Percentiles rank a stretch among this genome's conserved stretches.
Evolutionary conservation across 306 rosid species (phyloP).

Genomic region (Lagenaria siceraria): DNA sequence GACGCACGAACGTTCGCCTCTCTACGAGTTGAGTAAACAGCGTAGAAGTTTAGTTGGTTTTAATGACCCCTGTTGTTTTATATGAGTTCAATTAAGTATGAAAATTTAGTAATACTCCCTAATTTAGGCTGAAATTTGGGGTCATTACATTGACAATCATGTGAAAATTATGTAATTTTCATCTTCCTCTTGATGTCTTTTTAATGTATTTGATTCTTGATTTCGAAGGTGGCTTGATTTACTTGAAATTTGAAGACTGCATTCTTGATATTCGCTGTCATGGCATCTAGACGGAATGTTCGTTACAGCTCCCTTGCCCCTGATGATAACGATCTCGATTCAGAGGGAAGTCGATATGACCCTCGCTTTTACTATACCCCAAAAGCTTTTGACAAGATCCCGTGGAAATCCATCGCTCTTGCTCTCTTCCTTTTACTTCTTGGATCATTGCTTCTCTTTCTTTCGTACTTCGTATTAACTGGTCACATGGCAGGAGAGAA

Average conservation of each 20-base stretch:
- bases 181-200: not conserved
- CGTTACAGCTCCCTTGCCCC: constrained; percentile 42
- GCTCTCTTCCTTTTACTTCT: constrained; percentile 71
- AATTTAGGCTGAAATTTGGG: not conserved
- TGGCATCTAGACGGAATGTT: constrained; percentile 64
- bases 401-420: constrained; percentile 87
- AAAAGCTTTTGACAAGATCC: constrained; percentile 61
- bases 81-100: not conserved
- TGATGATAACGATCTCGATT: constrained; percentile 40
- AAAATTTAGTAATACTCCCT: not conserved
- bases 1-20: no score
- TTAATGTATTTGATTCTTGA: not conserved
- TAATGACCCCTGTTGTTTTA: no score
- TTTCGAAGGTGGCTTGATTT: not conserved
- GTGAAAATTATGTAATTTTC: not conserved
- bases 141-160: not conserved
- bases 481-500: constrained; percentile 95
- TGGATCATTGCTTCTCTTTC: constrained; percentile 63
- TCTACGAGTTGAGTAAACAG: not conserved
- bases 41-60: not conserved
- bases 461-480: constrained; percentile 66
- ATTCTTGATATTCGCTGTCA: constrained; percentile 11
- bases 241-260: constrained; percentile 9
- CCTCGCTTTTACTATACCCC: constrained; percentile 89
- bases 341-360: constrained; percentile 30